These are phyloP conservation scores for Kazachstania sp. DNA, from an alignment of 1,139 yeast genomes.

Conservation along the genomic window DNA sequence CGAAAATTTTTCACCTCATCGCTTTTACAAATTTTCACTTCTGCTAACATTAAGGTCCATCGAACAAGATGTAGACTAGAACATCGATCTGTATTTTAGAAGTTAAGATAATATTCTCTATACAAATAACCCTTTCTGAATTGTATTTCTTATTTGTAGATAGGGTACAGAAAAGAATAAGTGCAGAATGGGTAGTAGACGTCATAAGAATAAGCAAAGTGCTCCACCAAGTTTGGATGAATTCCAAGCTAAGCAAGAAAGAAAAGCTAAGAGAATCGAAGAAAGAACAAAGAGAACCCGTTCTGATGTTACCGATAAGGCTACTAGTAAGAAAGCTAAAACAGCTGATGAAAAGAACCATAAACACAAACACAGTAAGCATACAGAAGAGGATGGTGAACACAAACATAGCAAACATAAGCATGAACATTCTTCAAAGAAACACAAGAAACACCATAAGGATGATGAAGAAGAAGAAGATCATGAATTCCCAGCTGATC, in stretches of 20 bases:
- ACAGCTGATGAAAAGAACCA: conserved; percentile 3
- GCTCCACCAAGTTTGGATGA: conserved; percentile 84
- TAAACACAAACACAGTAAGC: background rate
- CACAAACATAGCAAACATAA: conserved; percentile 13
- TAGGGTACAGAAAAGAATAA: background rate
- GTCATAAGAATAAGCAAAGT: conserved; percentile 83
- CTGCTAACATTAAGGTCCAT: no score
- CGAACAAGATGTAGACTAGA: background rate
- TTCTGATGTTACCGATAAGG: conserved; percentile 14
- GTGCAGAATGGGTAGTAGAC: conserved; percentile 65
- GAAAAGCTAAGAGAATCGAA: conserved; percentile 32
- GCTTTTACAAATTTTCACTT: conserved; percentile 1
- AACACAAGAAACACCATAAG: conserved; percentile 19
- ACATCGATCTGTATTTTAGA: background rate
- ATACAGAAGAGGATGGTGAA: conserved; percentile 9
- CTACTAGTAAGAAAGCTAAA: conserved; percentile 30
- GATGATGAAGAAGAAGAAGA: conserved; percentile 28
- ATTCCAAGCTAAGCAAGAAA: conserved; percentile 53
- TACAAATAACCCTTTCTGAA: no score
- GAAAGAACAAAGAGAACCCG: conserved; percentile 39
- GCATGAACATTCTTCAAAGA: conserved; percentile 24
- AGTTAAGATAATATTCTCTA: no score
- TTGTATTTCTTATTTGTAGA: no score
- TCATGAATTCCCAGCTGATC: conserved; percentile 19
- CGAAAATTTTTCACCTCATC: conserved; percentile 11